Evolutionary conservation across 2,329 filamentous ascomycete genomes (phyloP), one percentile per base, ranked within the genome.

Genomic region (Colletotrichum eremochloae): DNA sequence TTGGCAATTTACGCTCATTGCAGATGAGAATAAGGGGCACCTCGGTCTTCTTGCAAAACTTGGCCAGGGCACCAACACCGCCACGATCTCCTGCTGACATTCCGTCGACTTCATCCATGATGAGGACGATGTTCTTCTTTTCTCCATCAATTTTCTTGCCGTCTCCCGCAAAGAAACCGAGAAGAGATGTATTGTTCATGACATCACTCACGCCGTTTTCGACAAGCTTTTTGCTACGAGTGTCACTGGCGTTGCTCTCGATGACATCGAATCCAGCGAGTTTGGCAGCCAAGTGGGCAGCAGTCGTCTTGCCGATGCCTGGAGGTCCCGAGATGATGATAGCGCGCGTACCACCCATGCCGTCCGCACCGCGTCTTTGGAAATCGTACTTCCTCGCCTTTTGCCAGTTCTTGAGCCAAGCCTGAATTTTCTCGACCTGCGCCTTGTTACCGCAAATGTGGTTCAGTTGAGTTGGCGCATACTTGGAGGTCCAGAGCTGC

Each of bases 41-140:
- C 76, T 96, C 91, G 0, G 95, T 96, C 86, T 97, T 98, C 84
- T 94, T 97, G 87, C 96, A 98, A 66, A 97, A 93, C 71, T 96
- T 94, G 68, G 96, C 96, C 68, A 99, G 87, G 40, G 96, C 96
- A 63, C 95, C 96, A 60, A 99, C 96, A 81, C 96, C 96, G 75
- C 96, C 96, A 73, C 96, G 92, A 80, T 99, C 96, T 79, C 96
- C 96, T 46, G 94, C 95, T 73, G 96, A 98, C 96, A 99, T 98
- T 64, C 96, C 96, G 78, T 99, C 96, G 5, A 99, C 96, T 82
- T 99, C 96, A 77, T 99, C 96, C 96, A 99, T 98, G 83, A 99
- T 94, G 61, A 99, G 85, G 7, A 98, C 94, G 44, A 98, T 91
- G 77, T 98, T 98, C 85, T 97, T 97, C 85, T 96, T 98, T 20